Evolutionary conservation across 176 grass and related monocot genomes (phyloP), one percentile per base, ranked within the genome.

Genomic region (Alopecurus myosuroides): DNA sequence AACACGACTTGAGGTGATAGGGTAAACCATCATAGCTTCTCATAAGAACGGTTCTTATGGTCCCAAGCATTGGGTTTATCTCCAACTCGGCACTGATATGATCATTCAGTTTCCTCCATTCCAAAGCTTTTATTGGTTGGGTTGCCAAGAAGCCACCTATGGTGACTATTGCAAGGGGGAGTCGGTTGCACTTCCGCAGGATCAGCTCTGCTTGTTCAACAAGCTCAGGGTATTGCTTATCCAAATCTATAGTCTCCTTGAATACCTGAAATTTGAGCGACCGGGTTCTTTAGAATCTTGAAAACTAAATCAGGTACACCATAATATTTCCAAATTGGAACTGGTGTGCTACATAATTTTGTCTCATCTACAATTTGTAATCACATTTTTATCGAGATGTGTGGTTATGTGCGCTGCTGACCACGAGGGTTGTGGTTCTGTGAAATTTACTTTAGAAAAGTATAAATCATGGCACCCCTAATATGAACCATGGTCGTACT

Each of bases 111-210:
- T 52, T 75, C 10, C 62, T 53, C 90, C 73, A 67, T 53, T 61
- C 53, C 35, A 1, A 11, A 17, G 4, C 13, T 1, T 11, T 88
- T 73, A 75, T 73, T 7, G 53, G 52, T 69, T 73, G 81, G 7
- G 23, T 67, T 1, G 86, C 68, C 1, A 92, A 55, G 40, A 82
- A 66, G 49, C 90, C 82, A 22, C 82, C 90, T 7, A 86, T 79
- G 12, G 70, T 86, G 11, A 80, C 71, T 36, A 92, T 70, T 50
- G 90, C 90, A 26, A 92, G 63, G 6, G 86, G 86, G 15, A 88
- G 48, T 13, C 83, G 39, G 4, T 18, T 23, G 4, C 86, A 88
- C 10, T 72, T 88, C 2, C 57, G 39, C 1, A 92, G 0, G 3
- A 92, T 88, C 4, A 31, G 3, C 5, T 42, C 4, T 7, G 62